These are phyloP conservation scores for Rhodotorula diobovata DNA, from an alignment of 768 basidiomycete genomes.

Conservation along the genomic window DNA sequence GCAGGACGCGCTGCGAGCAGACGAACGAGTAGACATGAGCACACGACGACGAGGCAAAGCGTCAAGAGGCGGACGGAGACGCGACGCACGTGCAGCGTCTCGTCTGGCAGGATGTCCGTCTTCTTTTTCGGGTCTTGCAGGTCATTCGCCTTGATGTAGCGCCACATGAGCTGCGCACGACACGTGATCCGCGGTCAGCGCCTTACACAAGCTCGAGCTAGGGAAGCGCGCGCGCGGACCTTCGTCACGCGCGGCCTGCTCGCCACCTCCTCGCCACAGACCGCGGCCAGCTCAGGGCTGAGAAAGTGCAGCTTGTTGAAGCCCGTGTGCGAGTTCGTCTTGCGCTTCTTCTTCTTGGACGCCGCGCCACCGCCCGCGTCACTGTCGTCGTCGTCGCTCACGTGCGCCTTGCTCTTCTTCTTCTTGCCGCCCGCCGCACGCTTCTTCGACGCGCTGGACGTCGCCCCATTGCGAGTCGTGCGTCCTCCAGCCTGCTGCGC, in stretches of 20 bases:
- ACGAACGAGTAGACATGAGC: too few species aligned
- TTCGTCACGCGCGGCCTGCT: constrained; percentile 22
- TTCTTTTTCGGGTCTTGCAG: constrained; percentile 22
- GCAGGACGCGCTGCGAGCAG: neutral
- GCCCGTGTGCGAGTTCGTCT: neutral
- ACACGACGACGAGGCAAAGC: neutral
- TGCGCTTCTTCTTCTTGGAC: constrained; percentile 16
- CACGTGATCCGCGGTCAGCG: neutral
- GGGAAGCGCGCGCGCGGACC: neutral
- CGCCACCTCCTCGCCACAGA: constrained; percentile 12
- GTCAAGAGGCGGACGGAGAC: neutral
- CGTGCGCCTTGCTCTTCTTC: constrained; percentile 31
- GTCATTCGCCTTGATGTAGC: constrained; percentile 25
- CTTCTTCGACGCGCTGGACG: neutral
- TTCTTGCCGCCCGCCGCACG: constrained; percentile 3
- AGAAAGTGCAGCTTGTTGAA: constrained; percentile 28
- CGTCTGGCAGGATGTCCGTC: constrained; percentile 27
- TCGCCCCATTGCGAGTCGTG: neutral
- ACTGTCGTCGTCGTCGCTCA: neutral
- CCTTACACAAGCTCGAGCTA: neutral
- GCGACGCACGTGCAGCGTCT: neutral
- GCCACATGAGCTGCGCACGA: neutral
- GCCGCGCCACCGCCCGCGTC: constrained; percentile 5
- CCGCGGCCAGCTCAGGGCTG: constrained; percentile 4
- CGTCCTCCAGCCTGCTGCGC: neutral